Evolutionary conservation across 176 grass and related monocot genomes (phyloP).

Genomic region (Avena sativa): DNA sequence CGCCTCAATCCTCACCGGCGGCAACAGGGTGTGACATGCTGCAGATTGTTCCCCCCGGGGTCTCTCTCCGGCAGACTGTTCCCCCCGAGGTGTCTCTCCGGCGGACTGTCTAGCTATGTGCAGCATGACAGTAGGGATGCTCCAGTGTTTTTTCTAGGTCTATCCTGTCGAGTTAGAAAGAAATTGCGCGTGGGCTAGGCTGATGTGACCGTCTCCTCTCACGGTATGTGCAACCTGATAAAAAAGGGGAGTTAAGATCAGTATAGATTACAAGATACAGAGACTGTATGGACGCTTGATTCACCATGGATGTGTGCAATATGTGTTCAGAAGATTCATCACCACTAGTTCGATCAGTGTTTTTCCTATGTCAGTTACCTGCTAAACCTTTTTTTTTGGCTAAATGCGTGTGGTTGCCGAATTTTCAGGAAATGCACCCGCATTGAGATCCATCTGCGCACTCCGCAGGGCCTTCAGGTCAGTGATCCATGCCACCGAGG

Average conservation of each 20-base stretch:
- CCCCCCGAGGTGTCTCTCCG: neutral
- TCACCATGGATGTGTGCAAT: neutral
- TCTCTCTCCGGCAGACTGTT: no score
- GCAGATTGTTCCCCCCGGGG: no score
- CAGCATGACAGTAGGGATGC: no score
- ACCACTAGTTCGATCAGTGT: neutral
- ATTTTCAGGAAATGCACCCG: constrained; percentile 92
- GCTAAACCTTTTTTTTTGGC: constrained; percentile 5
- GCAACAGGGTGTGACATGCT: no score
- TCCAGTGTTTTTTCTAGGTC: no score
- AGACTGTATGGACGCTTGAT: neutral
- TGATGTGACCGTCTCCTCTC: no score
- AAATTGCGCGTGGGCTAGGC: no score
- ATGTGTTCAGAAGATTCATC: neutral
- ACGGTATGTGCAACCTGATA: neutral
- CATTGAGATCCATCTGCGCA: constrained; percentile 96
- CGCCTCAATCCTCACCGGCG: no score
- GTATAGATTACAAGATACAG: neutral
- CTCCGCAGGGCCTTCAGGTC: constrained; percentile 94
- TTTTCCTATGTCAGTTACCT: neutral
- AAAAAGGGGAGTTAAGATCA: no score
- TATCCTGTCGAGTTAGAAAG: no score
- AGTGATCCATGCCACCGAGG: neutral
- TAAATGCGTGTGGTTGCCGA: neutral
- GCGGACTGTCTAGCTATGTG: neutral